Evolutionary conservation across 371 early-diverging fungal genomes (phyloP), one percentile per base, ranked within the genome.

Genomic region (Mucor irregularis): DNA sequence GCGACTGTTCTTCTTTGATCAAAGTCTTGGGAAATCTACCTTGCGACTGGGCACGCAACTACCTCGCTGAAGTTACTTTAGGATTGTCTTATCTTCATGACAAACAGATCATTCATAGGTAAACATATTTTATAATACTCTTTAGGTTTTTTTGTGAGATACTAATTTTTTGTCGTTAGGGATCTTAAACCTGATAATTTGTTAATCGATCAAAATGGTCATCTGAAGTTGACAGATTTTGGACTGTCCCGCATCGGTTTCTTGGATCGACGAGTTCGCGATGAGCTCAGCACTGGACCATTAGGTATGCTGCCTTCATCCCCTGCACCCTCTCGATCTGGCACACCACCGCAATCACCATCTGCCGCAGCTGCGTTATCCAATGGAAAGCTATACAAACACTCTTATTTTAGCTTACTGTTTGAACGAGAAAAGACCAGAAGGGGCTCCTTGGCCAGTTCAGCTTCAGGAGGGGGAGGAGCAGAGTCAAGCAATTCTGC

Each of bases 201-300:
- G 38, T 74, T 98, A 21, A 90, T 98, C 58, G 93, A 92, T 61
- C 85, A 86, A 46, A 83, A 86, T 57, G 98, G 98, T 1, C 96
- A 97, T 63, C 66, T 96, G 31, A 96, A 95, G 62, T 73, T 98
- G 51, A 95, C 95, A 4, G 98, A 98, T 60, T 96, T 98, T 83
- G 98, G 98, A 0, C 71, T 96, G 37, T 92, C 95, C 0, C 81
- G 91, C 3, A 88, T 92, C 43, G 92, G 92, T 3, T 93, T 95
- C 54, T 76, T 92, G 21, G 90, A 90, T 17, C 84, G 93, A 14
- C 84, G 91, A 14, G 89, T 89, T 6, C 78, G 83, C 55, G 87
- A 78, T 53, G 81, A 85, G 47, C 56, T 83, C 8, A 64, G 62
- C 17, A 54, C 29, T 21, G 53, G 37, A 4, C 39, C 58, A 5